Base-by-base conservation (phyloP, 192 early-diverging fungal genomes). In the Backusella morwellensis region DNA sequence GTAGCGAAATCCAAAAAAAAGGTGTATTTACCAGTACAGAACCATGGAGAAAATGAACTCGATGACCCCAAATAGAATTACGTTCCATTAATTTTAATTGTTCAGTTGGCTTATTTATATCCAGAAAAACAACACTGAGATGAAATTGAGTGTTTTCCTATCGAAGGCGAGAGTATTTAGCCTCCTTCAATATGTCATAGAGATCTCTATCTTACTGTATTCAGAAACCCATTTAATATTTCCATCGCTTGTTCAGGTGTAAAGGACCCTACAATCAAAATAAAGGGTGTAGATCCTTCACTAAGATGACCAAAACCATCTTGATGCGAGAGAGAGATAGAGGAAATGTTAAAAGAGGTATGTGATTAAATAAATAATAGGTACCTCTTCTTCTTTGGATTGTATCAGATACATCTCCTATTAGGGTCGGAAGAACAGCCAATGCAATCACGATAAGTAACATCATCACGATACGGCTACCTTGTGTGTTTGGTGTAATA, bases 361-460 rank as follows among this genome's bases (percentile, higher is more conserved):
- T 26, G 7, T 0, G 0, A 38, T 17, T 19, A 32, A 19, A 50
- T 3, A 50, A 50, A 50, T 6, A 50, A 50, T 19, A 50, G 7
- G 6, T 56, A 80, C 74, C 74, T 35, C 41, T 75, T 35, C 52
- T 66, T 72, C 78, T 82, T 50, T 74, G 77, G n/a, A 83, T 8
- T 3, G 84, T 85, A 7, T 85, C 82, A 11, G 83, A 70, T 2
- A 79, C 79, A n/a, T 80, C 86, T 1, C 80, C 76, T 67, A 87
- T 82, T 9, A 93, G 52, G 29, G 82, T 81, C 1, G 92, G 92
- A 11, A 93, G 76, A 14, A 92, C 71, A 1, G 86, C 82, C 3
- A 93, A 75, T 21, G 91, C 70, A 14, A 85, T 80, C 3, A 90
- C 73, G 56, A 92, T 92, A 21, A 92, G 69, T 12, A 86, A 3